Evolutionary conservation across 805 yeast genomes (phyloP), one percentile per base, ranked within the genome.

Genomic region (Candida vartiovaarae): DNA sequence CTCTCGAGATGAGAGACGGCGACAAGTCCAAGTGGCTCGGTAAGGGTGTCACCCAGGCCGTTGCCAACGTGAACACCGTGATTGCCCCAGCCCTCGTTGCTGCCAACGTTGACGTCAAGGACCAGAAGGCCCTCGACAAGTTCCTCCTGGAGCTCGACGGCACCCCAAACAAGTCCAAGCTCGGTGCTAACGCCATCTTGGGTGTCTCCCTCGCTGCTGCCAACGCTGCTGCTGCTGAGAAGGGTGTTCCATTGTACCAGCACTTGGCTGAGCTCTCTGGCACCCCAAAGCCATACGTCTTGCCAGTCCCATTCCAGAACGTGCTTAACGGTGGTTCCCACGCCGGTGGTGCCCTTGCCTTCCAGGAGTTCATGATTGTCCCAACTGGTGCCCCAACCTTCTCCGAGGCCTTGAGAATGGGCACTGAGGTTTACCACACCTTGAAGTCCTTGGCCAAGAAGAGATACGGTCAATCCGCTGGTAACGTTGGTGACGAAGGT

Each of bases 401-500:
- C 83, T 67, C 95, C 55, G 98, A 91, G 75, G 98, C 95, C 61
- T 72, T 93, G 71, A 87, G 96, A 79, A 85, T 87, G 56, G 98
- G 98, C 70, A 70, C 96, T 52, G 99, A 91, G 79, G 96, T 90
- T 60, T 91, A 91, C 93, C 98, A 91, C 82, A 76, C 78, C 75
- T 82, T 91, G 72, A 93, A 93, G 80, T 72, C 90, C 55, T 75
- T 85, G 63, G 84, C 98, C 71, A 86, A 87, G 82, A 83, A 87
- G 82, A 78, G 75, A 70, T 93, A 91, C 84, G 99, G 99, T 68
- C 84, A 87, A 66, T 83, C 95, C 53, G 99, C 99, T 64, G 98
- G 96, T 75, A 91, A 91, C 77, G 99, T 91, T 68, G 99, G 99
- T 82, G 99, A 91, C 74, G 99, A 91, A 80, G 99, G 99, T 84